Conservation (phyloP, 1,284 basidiomycete genomes). For the Ganoderma lucidum region DNA sequence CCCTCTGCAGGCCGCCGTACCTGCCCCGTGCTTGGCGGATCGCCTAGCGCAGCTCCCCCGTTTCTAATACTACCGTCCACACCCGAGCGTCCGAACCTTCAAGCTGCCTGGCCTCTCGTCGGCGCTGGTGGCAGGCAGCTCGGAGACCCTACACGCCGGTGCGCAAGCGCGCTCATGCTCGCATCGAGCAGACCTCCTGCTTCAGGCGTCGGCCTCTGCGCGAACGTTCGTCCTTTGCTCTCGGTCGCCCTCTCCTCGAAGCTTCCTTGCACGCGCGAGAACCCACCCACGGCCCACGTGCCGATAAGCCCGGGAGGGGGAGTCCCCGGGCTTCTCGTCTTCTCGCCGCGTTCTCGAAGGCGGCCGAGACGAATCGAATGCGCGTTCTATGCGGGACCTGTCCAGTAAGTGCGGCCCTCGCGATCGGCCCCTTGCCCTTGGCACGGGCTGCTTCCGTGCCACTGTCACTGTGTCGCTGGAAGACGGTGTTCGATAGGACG, state of each 20-base stretch:
- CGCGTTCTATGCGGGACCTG: not conserved
- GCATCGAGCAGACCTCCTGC: not conserved
- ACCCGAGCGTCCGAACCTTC: not conserved
- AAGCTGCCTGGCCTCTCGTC: too few species aligned
- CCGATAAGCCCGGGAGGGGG: not conserved
- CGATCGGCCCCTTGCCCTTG: conserved; percentile 7
- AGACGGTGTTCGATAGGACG: not conserved
- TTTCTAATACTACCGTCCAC: not conserved
- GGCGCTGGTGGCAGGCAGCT: not conserved
- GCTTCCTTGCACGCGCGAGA: not conserved
- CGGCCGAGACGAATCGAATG: too few species aligned
- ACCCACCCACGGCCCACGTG: not conserved
- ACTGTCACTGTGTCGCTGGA: not conserved
- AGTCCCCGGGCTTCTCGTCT: not conserved
- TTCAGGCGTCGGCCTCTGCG: not conserved
- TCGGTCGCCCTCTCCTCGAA: not conserved
- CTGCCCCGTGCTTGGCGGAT: conserved; percentile 1
- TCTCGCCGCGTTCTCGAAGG: not conserved
- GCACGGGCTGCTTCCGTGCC: not conserved
- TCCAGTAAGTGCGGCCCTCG: not conserved
- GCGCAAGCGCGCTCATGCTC: not conserved
- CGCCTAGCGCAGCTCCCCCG: not conserved
- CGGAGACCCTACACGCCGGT: not conserved
- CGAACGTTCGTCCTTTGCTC: not conserved
- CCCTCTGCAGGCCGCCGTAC: not conserved